Evolutionary conservation across 768 basidiomycete genomes (phyloP).

Genomic region (Termitomyces heimii): DNA sequence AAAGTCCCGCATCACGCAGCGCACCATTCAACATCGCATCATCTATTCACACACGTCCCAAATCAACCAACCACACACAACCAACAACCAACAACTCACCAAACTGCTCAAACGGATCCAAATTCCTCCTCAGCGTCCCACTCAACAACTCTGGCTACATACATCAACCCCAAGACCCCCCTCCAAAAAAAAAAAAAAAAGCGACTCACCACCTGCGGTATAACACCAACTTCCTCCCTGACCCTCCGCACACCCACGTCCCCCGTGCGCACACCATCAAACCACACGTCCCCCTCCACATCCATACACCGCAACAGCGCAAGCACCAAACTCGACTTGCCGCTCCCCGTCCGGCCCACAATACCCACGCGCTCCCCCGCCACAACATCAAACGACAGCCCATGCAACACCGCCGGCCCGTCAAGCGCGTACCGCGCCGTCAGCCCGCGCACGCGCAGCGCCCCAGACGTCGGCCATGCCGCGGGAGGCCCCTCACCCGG

Average conservation of each 20-base stretch:
- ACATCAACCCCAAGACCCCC: neutral
- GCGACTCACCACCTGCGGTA: conserved; percentile 36
- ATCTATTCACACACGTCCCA: conserved; percentile 17
- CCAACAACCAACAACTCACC: conserved; percentile 8
- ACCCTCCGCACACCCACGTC: conserved; percentile 47
- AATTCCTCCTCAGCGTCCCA: conserved; percentile 55
- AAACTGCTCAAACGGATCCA: conserved; percentile 58
- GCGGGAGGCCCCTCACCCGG: conserved; percentile 46
- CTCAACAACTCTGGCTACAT: conserved; percentile 43
- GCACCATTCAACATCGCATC: conserved; percentile 36
- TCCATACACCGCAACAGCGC: conserved; percentile 50
- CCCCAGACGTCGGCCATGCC: conserved; percentile 46
- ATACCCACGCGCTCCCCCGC: conserved; percentile 53
- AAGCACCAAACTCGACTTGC: conserved; percentile 45
- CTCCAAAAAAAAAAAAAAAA: neutral
- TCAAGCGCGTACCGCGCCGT: conserved; percentile 46
- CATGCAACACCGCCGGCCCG: conserved; percentile 18
- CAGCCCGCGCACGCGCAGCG: conserved; percentile 1
- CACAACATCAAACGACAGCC: conserved; percentile 40
- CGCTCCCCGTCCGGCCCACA: conserved; percentile 13
- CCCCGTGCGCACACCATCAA: conserved; percentile 43
- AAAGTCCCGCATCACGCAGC: conserved; percentile 33
- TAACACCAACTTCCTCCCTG: conserved; percentile 51
- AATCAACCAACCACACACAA: neutral
- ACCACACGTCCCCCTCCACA: conserved; percentile 46